Evolutionary conservation across 2,329 filamentous ascomycete genomes (phyloP).

Genomic region (Colletotrichum sp.): DNA sequence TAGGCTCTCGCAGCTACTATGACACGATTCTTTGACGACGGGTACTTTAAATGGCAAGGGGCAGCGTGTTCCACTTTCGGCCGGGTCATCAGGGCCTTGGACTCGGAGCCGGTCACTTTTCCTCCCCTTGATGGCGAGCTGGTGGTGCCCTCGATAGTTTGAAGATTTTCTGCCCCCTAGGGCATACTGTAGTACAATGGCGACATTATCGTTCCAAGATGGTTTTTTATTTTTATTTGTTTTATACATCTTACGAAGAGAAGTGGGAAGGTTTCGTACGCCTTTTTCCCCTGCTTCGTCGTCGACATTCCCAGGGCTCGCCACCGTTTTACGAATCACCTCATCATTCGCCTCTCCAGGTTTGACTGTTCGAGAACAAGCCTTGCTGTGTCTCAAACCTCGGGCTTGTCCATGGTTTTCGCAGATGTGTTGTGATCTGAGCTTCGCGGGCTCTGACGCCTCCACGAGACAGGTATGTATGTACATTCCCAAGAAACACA

Average conservation of each 20-base stretch:
- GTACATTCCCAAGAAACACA: not conserved
- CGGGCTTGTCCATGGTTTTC: not conserved
- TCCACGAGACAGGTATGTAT: not conserved
- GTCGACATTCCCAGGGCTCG: not conserved
- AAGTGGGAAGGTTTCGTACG: not conserved
- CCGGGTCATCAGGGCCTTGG: not conserved
- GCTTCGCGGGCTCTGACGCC: not conserved
- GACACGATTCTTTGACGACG: not conserved
- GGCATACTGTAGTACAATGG: not conserved
- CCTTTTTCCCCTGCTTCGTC: not conserved
- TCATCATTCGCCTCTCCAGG: not conserved
- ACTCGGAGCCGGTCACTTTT: conserved; percentile 6
- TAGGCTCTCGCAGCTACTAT: not conserved
- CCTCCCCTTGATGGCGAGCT: not conserved
- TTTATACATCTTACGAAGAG: not conserved
- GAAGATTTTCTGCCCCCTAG: not conserved
- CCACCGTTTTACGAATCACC: not conserved
- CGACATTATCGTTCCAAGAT: not conserved
- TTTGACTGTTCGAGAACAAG: not conserved
- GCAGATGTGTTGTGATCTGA: not conserved
- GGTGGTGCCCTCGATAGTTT: not conserved
- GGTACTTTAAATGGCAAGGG: not conserved
- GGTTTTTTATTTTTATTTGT: too few relatives aligned
- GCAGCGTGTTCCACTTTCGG: not conserved
- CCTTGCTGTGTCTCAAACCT: not conserved